Evolutionary conservation across 2,329 filamentous ascomycete species (phyloP).

Genomic region (Clonostachys rosea): DNA sequence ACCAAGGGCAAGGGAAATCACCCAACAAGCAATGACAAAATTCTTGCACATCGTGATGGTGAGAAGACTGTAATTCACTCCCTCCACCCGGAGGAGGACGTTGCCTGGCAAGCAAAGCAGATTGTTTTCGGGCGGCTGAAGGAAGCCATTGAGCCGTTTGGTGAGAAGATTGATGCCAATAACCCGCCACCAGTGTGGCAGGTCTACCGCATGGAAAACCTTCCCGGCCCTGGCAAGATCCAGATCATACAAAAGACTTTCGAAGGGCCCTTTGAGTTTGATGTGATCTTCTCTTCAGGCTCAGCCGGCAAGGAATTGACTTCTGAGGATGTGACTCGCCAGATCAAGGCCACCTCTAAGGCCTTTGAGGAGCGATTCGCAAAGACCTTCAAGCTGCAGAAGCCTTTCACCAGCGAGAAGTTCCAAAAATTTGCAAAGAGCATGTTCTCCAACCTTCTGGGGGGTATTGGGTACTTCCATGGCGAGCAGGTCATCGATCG

Average conservation of each 20-base stretch:
- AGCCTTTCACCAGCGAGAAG: slow-evolving; percentile 69
- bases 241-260: slow-evolving; percentile 92
- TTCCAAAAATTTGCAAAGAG: slow-evolving; percentile 80
- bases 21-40: slow-evolving; percentile 59
- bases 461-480: slow-evolving; percentile 93
- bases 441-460: slow-evolving; percentile 90
- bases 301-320: slow-evolving; percentile 55
- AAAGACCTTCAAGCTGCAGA: slow-evolving; percentile 59
- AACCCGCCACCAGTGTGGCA: slow-evolving; percentile 81
- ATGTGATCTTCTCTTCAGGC: slow-evolving; percentile 81
- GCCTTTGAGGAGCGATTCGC: slow-evolving; percentile 73
- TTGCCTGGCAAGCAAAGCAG: slow-evolving; percentile 80
- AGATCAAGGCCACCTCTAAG: slow-evolving; percentile 61
- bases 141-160: slow-evolving; percentile 41
- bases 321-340: slow-evolving; percentile 61
- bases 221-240: slow-evolving; percentile 67
- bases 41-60: slow-evolving; percentile 64
- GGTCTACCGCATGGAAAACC: slow-evolving; percentile 73
- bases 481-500: slow-evolving; percentile 85
- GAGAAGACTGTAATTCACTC: slow-evolving; percentile 75
- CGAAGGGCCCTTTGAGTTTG: slow-evolving; percentile 86
- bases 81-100: slow-evolving; percentile 57
- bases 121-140: slow-evolving; percentile 51
- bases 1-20: slow-evolving; percentile 65
- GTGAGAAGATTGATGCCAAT: slow-evolving; percentile 44